Evolutionary conservation across 345 rosid species (phyloP).

Genomic region (Viola odorata): DNA sequence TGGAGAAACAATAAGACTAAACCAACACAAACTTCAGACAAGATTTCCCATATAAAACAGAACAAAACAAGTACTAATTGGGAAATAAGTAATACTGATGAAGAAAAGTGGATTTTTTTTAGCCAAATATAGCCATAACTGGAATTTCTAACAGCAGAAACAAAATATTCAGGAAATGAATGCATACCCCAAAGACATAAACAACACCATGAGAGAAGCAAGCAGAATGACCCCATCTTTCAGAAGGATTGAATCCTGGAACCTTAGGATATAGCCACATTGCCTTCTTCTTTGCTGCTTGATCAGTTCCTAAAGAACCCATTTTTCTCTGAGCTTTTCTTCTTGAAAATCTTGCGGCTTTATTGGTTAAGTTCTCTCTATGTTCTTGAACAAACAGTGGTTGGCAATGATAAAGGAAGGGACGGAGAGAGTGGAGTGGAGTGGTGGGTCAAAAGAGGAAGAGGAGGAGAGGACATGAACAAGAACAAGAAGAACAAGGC

Average conservation of each 20-base stretch:
- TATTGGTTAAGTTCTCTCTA: background rate
- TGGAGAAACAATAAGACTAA: conserved; percentile 24
- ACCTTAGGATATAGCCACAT: conserved; percentile 71
- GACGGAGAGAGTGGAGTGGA: conserved; percentile 4
- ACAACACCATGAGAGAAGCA: conserved; percentile 53
- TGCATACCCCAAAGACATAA: conserved; percentile 64
- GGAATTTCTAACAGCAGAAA: background rate
- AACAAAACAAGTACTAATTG: conserved; percentile 9
- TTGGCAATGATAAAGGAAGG: conserved; percentile 24
- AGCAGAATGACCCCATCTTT: conserved; percentile 85
- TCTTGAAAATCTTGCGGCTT: background rate
- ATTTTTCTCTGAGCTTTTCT: conserved; percentile 9
- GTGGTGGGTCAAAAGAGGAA: conserved; percentile 30
- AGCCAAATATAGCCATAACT: conserved; percentile 14
- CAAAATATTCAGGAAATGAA: background rate
- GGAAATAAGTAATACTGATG: conserved; percentile 14
- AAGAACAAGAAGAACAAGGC: conserved; percentile 3
- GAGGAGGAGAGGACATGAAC: conserved; percentile 28
- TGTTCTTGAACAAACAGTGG: conserved; percentile 14
- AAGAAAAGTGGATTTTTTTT: conserved; percentile 19
- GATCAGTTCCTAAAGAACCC: conserved; percentile 40
- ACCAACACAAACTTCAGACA: conserved; percentile 12
- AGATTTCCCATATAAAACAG: conserved; percentile 13
- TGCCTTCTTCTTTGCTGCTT: conserved; percentile 42
- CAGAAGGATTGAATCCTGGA: conserved; percentile 52